Evolutionary conservation across 176 grass and related monocot genomes (phyloP).

Genomic region (Miscanthus lutarioriparius): DNA sequence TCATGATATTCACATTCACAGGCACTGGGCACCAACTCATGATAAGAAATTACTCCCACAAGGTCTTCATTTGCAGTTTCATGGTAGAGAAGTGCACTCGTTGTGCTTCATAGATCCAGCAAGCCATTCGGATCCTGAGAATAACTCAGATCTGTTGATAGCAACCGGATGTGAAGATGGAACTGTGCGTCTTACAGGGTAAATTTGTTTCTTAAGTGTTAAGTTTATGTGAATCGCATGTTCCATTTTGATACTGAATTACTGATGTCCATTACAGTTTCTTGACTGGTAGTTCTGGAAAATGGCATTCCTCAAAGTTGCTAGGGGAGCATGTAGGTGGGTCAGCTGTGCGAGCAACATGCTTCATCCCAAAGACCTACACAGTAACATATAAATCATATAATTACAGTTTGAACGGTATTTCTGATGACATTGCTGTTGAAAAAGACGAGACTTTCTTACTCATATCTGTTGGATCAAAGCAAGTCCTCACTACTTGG

Average conservation of each 20-base stretch:
- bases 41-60: constrained; percentile 73
- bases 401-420: constrained; percentile 8
- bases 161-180: constrained; percentile 97
- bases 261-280: constrained; percentile 55
- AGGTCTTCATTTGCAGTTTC: constrained; percentile 82
- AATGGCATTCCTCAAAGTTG: constrained; percentile 81
- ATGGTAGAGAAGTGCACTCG: constrained; percentile 94
- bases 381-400: constrained; percentile 35
- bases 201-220: constrained; percentile 22
- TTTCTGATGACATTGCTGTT: constrained; percentile 16
- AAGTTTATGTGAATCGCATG: constrained; percentile 3
- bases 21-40: constrained; percentile 52
- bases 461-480: constrained; percentile 94
- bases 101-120: constrained; percentile 67
- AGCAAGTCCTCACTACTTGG: constrained; percentile 94
- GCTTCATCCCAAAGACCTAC: constrained; percentile 65
- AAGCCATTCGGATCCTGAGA: constrained; percentile 39
- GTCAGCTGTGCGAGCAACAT: constrained; percentile 87
- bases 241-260: neutral
- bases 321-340: constrained; percentile 95
- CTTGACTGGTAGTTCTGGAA: constrained; percentile 47
- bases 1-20: constrained; percentile 77
- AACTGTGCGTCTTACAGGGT: constrained; percentile 85
- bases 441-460: constrained; percentile 48
- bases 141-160: constrained; percentile 44